These are phyloP conservation scores for Talaromyces sp. DNA, from an alignment of 2,329 filamentous ascomycete species.

Conservation along the genomic window DNA sequence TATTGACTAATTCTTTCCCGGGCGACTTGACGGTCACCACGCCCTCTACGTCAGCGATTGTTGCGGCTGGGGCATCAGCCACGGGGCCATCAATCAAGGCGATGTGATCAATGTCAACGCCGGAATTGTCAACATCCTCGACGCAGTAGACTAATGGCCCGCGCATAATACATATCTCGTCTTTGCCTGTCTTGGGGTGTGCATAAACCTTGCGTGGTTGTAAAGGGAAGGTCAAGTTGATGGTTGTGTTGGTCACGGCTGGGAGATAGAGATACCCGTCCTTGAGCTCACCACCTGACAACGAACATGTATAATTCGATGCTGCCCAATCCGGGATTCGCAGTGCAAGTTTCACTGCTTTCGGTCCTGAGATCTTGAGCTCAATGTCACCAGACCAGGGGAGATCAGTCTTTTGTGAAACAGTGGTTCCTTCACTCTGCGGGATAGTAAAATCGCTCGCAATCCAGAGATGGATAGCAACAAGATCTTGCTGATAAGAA, in stretches of 20 bases:
- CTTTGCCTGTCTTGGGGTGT: constrained; percentile 56
- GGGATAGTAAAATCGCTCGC: constrained; percentile 33
- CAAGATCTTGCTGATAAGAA: constrained; percentile 21
- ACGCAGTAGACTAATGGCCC: constrained; percentile 61
- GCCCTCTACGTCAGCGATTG: constrained; percentile 26
- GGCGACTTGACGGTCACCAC: constrained; percentile 8
- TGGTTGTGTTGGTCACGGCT: constrained; percentile 34
- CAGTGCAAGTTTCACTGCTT: constrained; percentile 44
- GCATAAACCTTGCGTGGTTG: constrained; percentile 49
- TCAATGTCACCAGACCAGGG: constrained; percentile 55
- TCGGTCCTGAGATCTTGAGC: constrained; percentile 42
- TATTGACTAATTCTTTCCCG: constrained; percentile 16
- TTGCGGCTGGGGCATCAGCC: constrained; percentile 23
- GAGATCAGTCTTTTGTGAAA: constrained; percentile 55
- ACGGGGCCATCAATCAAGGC: constrained; percentile 22
- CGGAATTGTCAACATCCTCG: constrained; percentile 55
- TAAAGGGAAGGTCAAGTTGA: constrained; percentile 49
- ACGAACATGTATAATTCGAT: constrained; percentile 17
- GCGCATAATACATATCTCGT: constrained; percentile 53
- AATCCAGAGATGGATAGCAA: constrained; percentile 43
- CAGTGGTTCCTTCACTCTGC: constrained; percentile 30
- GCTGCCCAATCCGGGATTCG: constrained; percentile 53
- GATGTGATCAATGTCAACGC: constrained; percentile 51
- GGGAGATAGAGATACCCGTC: constrained; percentile 52
- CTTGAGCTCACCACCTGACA: constrained; percentile 24